Conservation (phyloP, 1,139 yeast species). For the Pichia cactophila region DNA sequence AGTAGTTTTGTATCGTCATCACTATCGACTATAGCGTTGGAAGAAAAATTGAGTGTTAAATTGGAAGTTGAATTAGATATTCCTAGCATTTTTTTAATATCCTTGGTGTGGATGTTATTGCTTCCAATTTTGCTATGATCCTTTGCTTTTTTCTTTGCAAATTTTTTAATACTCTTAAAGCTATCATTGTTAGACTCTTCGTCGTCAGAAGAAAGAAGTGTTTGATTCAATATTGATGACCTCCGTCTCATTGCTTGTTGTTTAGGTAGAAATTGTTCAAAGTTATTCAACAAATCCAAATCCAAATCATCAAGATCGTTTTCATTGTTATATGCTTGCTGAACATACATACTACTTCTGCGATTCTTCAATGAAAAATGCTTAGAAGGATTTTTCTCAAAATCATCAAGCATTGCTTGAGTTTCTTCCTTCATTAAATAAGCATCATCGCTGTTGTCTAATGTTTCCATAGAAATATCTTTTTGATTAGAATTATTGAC, state of each 20-base stretch:
- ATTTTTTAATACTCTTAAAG: conserved; percentile 1
- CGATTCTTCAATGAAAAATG: conserved; percentile 6
- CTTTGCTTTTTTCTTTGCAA: conserved; percentile 6
- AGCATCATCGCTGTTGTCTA: conserved; percentile 19
- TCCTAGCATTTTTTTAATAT: conserved; percentile 16
- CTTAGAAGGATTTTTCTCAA: conserved; percentile 28
- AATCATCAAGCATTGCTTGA: conserved; percentile 37
- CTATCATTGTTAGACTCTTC: conserved; percentile 11
- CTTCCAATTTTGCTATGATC: neutral
- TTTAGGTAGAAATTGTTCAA: conserved; percentile 16
- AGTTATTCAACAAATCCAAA: conserved; percentile 14
- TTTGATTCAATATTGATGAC: conserved; percentile 20
- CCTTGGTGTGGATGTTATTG: conserved; percentile 9
- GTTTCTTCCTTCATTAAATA: conserved; percentile 38
- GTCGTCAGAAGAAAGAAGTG: conserved; percentile 21
- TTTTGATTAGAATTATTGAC: conserved; percentile 35
- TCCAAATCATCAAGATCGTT: conserved; percentile 27
- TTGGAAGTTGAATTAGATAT: conserved; percentile 11
- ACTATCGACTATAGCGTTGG: conserved; percentile 22
- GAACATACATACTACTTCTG: conserved; percentile 14
- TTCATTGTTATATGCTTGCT: conserved; percentile 7
- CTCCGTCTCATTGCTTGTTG: conserved; percentile 16
- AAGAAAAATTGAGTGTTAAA: conserved; percentile 11
- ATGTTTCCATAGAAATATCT: conserved; percentile 29
- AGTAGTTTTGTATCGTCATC: conserved; percentile 26